phyloP scores from a whole-genome alignment of 2,329 filamentous ascomycete genomes.

The Lomentospora prolificans region DNA sequence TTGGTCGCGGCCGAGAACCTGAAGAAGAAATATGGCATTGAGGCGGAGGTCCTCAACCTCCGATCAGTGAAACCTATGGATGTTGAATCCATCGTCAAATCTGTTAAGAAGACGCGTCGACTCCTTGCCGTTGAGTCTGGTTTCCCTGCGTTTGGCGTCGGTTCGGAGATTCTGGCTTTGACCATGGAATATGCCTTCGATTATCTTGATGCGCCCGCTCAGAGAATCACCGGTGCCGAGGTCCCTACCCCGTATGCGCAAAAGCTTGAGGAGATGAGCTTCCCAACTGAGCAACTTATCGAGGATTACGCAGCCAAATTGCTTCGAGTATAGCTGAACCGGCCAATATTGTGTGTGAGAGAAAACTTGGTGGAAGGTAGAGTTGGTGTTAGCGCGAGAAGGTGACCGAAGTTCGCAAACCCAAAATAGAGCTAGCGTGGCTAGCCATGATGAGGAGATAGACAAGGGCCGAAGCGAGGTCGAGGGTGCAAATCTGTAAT shows the following conservation, averaged over 20 bases:
- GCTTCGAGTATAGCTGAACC: constrained; percentile 56
- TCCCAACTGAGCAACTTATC: constrained; percentile 85
- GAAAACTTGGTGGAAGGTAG: background rate
- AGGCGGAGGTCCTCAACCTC: constrained; percentile 95
- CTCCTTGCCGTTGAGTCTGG: constrained; percentile 90
- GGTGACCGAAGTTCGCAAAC: background rate
- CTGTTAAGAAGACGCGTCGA: constrained; percentile 95
- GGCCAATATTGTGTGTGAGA: background rate
- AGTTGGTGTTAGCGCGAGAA: too few species aligned
- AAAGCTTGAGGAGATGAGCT: constrained; percentile 88
- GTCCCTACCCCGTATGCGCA: constrained; percentile 93
- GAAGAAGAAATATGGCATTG: constrained; percentile 93
- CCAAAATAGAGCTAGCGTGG: too few species aligned
- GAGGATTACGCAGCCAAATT: constrained; percentile 84
- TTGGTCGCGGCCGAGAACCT: constrained; percentile 80
- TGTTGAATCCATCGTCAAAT: constrained; percentile 88
- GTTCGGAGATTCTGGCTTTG: constrained; percentile 84
- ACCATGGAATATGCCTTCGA: constrained; percentile 98
- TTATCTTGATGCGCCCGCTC: constrained; percentile 88
- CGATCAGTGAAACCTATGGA: constrained; percentile 96
- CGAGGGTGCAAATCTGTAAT: background rate
- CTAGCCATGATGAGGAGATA: background rate
- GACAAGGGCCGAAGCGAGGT: background rate
- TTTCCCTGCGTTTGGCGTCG: constrained; percentile 90
- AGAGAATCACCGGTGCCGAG: constrained; percentile 91